Evolutionary conservation across 2,329 filamentous ascomycete genomes (phyloP).

Genomic region (Akanthomyces dipterigenus): DNA sequence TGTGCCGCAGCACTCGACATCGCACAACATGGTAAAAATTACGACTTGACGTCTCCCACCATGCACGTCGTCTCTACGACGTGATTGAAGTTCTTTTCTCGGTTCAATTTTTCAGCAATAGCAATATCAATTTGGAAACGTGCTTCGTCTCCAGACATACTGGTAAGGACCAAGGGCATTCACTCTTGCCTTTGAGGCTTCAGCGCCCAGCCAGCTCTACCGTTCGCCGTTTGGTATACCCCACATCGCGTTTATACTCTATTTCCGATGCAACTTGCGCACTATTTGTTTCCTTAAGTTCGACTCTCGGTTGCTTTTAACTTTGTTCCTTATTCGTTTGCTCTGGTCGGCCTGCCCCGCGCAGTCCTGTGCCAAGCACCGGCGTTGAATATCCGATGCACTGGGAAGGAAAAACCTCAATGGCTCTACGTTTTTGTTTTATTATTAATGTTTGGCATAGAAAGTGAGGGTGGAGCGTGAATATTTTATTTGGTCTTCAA

Average conservation of each 20-base stretch:
- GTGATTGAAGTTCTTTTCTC: not conserved
- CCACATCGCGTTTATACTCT: slow-evolving; percentile 15
- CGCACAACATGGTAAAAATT: not conserved
- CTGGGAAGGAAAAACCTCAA: not conserved
- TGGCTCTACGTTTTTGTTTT: not conserved
- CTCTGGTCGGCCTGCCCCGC: not conserved
- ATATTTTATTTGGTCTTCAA: not conserved
- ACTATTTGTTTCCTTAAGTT: not conserved
- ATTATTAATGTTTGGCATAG: slow-evolving; percentile 12
- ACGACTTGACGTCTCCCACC: slow-evolving; percentile 2
- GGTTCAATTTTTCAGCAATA: not conserved
- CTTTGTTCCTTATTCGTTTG: not conserved
- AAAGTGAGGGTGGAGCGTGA: slow-evolving; percentile 3
- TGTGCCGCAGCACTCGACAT: not conserved
- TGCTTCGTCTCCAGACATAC: not conserved
- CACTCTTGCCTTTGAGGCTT: not conserved
- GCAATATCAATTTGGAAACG: not conserved
- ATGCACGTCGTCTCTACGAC: not conserved
- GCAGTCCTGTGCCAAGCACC: not conserved
- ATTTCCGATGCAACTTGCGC: not conserved
- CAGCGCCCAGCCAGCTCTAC: not conserved
- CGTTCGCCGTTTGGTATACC: slow-evolving; percentile 21
- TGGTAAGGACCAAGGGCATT: not conserved
- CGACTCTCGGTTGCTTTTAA: not conserved
- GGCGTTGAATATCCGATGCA: slow-evolving; percentile 3